phyloP scores from a whole-genome alignment of 345 rosid species.

The Lepidium africanum region DNA sequence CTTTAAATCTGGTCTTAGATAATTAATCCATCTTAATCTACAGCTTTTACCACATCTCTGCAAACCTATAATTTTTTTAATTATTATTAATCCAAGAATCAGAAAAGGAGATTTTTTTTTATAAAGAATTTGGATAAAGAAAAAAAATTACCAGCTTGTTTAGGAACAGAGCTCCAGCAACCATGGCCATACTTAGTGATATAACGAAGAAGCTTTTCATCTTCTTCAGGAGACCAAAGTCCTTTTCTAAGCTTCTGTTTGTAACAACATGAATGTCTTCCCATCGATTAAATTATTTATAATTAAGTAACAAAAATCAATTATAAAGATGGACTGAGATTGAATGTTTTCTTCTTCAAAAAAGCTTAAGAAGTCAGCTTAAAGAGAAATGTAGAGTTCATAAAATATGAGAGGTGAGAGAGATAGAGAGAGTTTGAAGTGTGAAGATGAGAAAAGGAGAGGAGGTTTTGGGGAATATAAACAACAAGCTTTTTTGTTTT shows the following conservation, averaged over 20 bases:
- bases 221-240: slow-evolving; percentile 99
- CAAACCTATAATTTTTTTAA: slow-evolving; percentile 40
- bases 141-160: slow-evolving; percentile 57
- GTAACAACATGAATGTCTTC: slow-evolving; percentile 94
- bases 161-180: slow-evolving; percentile 99
- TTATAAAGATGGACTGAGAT: slow-evolving; percentile 5
- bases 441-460: slow-evolving; percentile 32
- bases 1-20: slow-evolving; percentile 94
- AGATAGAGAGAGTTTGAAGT: slow-evolving; percentile 21
- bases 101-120: not conserved
- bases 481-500: slow-evolving; percentile 22
- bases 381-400: slow-evolving; percentile 18
- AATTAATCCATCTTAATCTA: slow-evolving; percentile 92
- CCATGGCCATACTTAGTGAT: slow-evolving; percentile 93
- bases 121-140: not conserved
- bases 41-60: slow-evolving; percentile 99
- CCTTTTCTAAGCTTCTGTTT: slow-evolving; percentile 98
- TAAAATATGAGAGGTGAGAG: slow-evolving; percentile 1
- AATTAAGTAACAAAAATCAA: not conserved
- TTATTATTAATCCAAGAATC: not conserved
- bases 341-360: not conserved
- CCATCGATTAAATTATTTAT: slow-evolving; percentile 35
- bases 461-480: slow-evolving; percentile 31
- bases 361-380: slow-evolving; percentile 18
- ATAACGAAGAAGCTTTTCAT: slow-evolving; percentile 82